Evolutionary conservation across 495 filamentous ascomycete genomes (phyloP), one percentile per base, ranked within the genome.

Genomic region (Hapsidospora chrysogenum): DNA sequence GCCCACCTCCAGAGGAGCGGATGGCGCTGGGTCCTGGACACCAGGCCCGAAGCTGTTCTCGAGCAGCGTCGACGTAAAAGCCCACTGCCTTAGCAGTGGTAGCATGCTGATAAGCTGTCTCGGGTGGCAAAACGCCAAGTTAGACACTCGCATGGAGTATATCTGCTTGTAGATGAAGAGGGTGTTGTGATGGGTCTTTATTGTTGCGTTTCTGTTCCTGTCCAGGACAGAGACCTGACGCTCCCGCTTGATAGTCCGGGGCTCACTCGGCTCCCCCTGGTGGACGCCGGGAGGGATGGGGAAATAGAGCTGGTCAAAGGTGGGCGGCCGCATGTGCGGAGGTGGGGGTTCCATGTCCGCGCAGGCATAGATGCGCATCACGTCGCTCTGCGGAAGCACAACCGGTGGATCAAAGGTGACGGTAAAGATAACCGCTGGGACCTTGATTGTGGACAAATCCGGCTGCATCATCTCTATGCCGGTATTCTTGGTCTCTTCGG

Each of bases 111-210:
- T 57, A 10, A 97, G 58, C 47, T 95, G 85, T 33, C 76, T 70
- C 2, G 89, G 89, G 48, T 96, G 89, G 1, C 75, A 72, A 45
- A 97, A 94, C 1, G 81, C 76, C 7, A 95, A 56, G 15, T 80
- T 68, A 25, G 67, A 68, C 17, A 97, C 50, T 2, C 64, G 67
- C 23, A 74, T 64, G 3, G 79, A 80, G 33, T 70, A 77, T 11
- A 80, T 74, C 2, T 71, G 63, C 40, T 82, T 78, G 34, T 78
- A 66, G 2, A 81, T 64, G 40, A 72, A 74, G 28, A 96, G 70
- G 0, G 66, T 74, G 51, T 84, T 84, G 31, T 45, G 48, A 37
- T 94, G 85, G 0, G 46, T 56, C 21, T 64, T 70, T 17, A 51
- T 53, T 2, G 40, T 48, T 17, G 63, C 42, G 9, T 58, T 58